Conservation (phyloP, 176 grass and related monocot genomes). For the Oryza glumipatula region DNA sequence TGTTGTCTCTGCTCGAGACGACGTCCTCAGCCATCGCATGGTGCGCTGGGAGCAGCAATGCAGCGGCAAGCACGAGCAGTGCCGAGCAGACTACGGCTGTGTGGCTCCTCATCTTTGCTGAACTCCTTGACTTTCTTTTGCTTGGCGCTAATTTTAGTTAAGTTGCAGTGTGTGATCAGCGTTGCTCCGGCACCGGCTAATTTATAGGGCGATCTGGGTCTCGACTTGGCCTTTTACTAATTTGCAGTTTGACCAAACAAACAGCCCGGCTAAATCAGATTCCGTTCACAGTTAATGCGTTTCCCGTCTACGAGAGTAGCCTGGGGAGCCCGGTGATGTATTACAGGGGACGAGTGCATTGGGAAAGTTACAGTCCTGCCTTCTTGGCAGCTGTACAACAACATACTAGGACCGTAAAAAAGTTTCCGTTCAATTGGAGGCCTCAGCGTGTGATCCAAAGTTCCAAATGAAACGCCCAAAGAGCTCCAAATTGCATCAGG, state of each 20-base stretch:
- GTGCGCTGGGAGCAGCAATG: conserved; percentile 26
- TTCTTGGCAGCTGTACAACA: neutral
- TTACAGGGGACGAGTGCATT: neutral
- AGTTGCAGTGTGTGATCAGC: neutral
- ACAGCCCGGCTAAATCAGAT: conserved; percentile 33
- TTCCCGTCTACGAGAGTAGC: neutral
- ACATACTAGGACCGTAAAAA: conserved; percentile 20
- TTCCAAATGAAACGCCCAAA: neutral
- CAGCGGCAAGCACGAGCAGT: conserved; percentile 9
- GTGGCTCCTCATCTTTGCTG: conserved; percentile 12
- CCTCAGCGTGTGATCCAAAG: neutral
- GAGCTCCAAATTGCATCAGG: neutral
- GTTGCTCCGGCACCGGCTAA: conserved; percentile 9
- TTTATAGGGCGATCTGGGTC: conserved; percentile 40
- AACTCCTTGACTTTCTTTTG: neutral
- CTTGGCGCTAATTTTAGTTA: neutral
- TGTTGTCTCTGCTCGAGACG: neutral
- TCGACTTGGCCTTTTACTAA: neutral
- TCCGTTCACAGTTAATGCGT: conserved; percentile 45
- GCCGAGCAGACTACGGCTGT: neutral
- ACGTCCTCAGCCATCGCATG: neutral
- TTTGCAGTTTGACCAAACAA: conserved; percentile 34
- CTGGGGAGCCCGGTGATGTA: too few species aligned
- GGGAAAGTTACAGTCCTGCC: neutral
- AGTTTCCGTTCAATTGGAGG: neutral